phyloP scores from a whole-genome alignment of 805 yeast genomes.

The Lipomyces spencermartinsiae region DNA sequence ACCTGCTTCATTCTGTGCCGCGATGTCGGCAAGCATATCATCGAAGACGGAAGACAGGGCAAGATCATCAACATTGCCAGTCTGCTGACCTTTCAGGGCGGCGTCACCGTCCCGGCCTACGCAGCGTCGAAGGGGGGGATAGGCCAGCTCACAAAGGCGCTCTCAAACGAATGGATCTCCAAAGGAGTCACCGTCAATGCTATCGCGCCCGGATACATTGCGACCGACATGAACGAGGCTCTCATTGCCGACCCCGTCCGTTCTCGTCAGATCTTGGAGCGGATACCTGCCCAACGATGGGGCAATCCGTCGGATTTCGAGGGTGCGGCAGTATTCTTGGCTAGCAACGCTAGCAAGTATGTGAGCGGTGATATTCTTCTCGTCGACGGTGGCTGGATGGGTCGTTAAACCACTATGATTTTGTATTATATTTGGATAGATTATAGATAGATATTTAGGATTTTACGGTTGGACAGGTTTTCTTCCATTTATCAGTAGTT shows the following conservation, averaged over 20 bases:
- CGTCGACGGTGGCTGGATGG: constrained; percentile 46
- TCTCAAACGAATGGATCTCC: constrained; percentile 55
- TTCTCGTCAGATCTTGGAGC: constrained; percentile 44
- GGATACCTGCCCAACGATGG: constrained; percentile 57
- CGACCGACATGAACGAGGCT: constrained; percentile 54
- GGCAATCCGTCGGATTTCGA: constrained; percentile 58
- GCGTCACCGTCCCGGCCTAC: constrained; percentile 50
- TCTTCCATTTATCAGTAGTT: no score
- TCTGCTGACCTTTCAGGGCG: constrained; percentile 53
- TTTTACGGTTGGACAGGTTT: neutral
- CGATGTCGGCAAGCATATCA: constrained; percentile 49
- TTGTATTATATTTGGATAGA: neutral
- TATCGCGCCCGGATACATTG: constrained; percentile 58
- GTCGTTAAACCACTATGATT: constrained; percentile 15
- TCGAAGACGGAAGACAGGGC: constrained; percentile 48
- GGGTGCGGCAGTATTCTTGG: constrained; percentile 55
- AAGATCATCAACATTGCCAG: constrained; percentile 55
- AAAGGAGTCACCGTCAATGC: constrained; percentile 56
- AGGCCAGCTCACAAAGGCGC: constrained; percentile 48
- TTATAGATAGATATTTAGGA: neutral
- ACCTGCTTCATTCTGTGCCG: constrained; percentile 51
- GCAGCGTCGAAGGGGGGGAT: constrained; percentile 54
- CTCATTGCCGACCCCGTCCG: constrained; percentile 44
- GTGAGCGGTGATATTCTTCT: constrained; percentile 59
- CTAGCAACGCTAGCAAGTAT: constrained; percentile 58